Conservation (phyloP, 306 rosid species). For the Alnus glutinosa region DNA sequence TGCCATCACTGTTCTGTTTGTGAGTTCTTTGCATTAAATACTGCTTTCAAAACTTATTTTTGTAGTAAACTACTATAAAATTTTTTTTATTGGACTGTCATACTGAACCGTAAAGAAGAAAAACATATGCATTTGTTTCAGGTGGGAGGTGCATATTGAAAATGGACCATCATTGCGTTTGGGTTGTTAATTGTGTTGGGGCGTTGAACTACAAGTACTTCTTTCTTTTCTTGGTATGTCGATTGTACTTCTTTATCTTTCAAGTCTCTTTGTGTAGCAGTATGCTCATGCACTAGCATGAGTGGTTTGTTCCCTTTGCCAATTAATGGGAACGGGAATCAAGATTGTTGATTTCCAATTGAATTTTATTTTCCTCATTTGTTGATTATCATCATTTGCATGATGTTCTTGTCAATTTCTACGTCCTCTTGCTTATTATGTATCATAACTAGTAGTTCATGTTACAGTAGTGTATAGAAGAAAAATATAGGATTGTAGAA, state of each 20-base stretch:
- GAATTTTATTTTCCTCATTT: not conserved
- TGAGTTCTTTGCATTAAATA: conserved; percentile 38
- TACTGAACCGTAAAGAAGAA: conserved; percentile 3
- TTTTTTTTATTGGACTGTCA: not conserved
- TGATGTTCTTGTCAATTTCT: not conserved
- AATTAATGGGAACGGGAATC: not conserved
- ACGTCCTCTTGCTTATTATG: not conserved
- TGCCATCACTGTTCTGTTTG: conserved; percentile 85
- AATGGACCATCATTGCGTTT: conserved; percentile 88
- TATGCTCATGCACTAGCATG: not conserved
- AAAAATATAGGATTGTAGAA: conserved; percentile 1
- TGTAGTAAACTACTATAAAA: not conserved
- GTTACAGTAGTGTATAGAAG: not conserved
- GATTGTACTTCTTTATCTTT: not conserved
- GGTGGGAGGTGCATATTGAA: conserved; percentile 80
- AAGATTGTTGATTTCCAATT: not conserved
- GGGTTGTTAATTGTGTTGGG: conserved; percentile 86
- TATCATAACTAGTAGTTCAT: not conserved
- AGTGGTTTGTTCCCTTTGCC: conserved; percentile 5
- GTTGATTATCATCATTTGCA: not conserved
- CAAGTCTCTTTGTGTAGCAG: conserved; percentile 4
- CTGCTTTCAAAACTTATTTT: conserved; percentile 1
- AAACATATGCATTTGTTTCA: conserved; percentile 33
- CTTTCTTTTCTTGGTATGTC: conserved; percentile 75
- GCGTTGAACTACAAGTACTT: conserved; percentile 77